phyloP scores from a whole-genome alignment of 208 protist species.

The Trypanosoma avium region DNA sequence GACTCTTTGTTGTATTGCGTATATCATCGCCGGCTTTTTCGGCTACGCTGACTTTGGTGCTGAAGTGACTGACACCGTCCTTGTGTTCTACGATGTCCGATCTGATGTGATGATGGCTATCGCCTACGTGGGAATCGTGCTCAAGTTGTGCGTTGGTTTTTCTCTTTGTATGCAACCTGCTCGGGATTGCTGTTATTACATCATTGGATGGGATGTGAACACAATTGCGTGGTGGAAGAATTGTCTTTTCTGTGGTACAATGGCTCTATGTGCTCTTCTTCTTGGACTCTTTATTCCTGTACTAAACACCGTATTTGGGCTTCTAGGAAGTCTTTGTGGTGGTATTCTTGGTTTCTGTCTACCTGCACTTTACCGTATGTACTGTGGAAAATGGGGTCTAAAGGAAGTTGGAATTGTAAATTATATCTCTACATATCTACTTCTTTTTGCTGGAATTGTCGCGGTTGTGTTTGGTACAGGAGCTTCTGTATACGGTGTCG shows the following conservation, averaged over 20 bases:
- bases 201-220: constrained; percentile 52
- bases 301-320: constrained; percentile 55
- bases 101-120: constrained; percentile 52
- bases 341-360: constrained; percentile 63
- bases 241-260: constrained; percentile 47
- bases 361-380: constrained; percentile 95
- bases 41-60: constrained; percentile 79
- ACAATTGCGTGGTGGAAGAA: constrained; percentile 64
- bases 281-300: constrained; percentile 33
- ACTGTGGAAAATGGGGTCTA: constrained; percentile 79
- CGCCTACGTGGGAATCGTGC: constrained; percentile 61
- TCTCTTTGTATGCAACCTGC: constrained; percentile 74
- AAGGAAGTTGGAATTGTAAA: constrained; percentile 14
- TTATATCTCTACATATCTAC: constrained; percentile 11
- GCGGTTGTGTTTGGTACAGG: constrained; percentile 54
- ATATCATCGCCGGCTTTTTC: constrained; percentile 74
- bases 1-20: constrained; percentile 61
- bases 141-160: constrained; percentile 81
- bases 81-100: constrained; percentile 62
- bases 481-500: constrained; percentile 12
- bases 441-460: constrained; percentile 37
- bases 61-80: constrained; percentile 52
- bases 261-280: constrained; percentile 41
- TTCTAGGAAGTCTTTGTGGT: constrained; percentile 53
- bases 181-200: constrained; percentile 72